Evolutionary conservation across 805 yeast genomes (phyloP), one percentile per base, ranked within the genome.

Genomic region (Suhomyces prunicola): DNA sequence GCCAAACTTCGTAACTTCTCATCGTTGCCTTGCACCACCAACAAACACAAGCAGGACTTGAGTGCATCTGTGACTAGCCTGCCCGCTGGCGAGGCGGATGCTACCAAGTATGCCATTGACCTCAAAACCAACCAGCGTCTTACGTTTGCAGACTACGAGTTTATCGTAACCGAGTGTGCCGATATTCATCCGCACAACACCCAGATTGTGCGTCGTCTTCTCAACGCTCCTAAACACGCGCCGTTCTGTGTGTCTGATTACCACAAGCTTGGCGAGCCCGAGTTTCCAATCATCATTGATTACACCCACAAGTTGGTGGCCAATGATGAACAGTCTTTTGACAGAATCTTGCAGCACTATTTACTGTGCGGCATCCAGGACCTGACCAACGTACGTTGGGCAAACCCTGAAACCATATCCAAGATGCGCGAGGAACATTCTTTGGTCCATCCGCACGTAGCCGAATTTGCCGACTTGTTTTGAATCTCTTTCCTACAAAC

Each of bases 221-320:
- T 55, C 39, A 55, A 61, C 59, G 65, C 61, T 44, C 54, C 60
- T n/a, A 57, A 57, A 50, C 58, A 58, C 57, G 59, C 62, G 4
- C 59, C 55, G 55, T 59, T n/a, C 54, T 60, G 66, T 9, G 62
- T 58, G 29, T 56, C 59, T 27, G 60, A 60, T 54, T 55, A 58
- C 50, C 53, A 54, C 35, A 57, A 61, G 42, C 54, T 55, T 48
- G 36, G 51, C 19, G 19, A 54, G 12, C 50, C 60, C 8, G 46
- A 50, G 44, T 50, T 56, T 39, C 68, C 70, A 7, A 59, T 66
- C 46, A 63, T 83, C 15, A 86, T 85, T 13, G 88, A 85, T 65
- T 85, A 88, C 88, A 82, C 80, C 57, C 75, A 82, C 58, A 76
- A 78, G 48, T 62, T 73, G 63, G 70, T 83, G 23, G 88, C 88